phyloP scores from a whole-genome alignment of 2,329 filamentous ascomycete genomes.

The Colletotrichum sp. region DNA sequence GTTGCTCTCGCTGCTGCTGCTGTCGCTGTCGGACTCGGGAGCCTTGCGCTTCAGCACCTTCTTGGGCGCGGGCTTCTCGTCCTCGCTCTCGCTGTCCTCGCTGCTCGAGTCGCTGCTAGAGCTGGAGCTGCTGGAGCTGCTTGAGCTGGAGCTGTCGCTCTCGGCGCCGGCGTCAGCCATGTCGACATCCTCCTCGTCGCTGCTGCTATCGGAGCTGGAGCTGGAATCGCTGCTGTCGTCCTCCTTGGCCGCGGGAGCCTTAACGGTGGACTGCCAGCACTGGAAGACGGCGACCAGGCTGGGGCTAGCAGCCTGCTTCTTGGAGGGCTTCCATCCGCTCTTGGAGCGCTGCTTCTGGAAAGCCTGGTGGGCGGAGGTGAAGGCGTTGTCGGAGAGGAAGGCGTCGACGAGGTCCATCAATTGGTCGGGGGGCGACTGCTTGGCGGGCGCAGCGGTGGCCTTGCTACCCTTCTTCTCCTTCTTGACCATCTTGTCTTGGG shows the following conservation, averaged over 20 bases:
- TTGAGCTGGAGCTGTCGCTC: conserved; percentile 38
- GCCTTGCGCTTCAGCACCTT: conserved; percentile 47
- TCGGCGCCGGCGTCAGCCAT: conserved; percentile 49
- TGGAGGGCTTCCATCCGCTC: conserved; percentile 49
- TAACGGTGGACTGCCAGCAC: conserved; percentile 48
- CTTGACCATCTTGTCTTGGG: conserved; percentile 37
- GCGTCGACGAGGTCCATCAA: conserved; percentile 69
- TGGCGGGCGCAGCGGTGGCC: conserved; percentile 20
- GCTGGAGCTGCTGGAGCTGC: conserved; percentile 35
- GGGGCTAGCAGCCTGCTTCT: conserved; percentile 26
- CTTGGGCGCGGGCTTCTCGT: conserved; percentile 14
- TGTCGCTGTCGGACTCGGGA: conserved; percentile 27
- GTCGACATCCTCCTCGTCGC: conserved; percentile 44
- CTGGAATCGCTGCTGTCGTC: conserved; percentile 31
- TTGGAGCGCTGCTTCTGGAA: conserved; percentile 67
- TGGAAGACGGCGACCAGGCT: conserved; percentile 54
- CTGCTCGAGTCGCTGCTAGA: conserved; percentile 35
- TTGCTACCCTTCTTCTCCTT: conserved; percentile 27
- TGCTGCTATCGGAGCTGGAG: conserved; percentile 37
- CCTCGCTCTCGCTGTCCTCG: conserved; percentile 25
- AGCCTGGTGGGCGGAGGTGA: conserved; percentile 62
- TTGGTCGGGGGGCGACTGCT: conserved; percentile 56
- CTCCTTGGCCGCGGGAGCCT: conserved; percentile 25
- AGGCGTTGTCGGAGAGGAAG: conserved; percentile 72
- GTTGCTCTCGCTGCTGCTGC: conserved; percentile 30